Percentiles rank a stretch among this genome's conserved stretches.
phyloP scores from a whole-genome alignment of 83 land plant genomes.

The Thuja plicata region DNA sequence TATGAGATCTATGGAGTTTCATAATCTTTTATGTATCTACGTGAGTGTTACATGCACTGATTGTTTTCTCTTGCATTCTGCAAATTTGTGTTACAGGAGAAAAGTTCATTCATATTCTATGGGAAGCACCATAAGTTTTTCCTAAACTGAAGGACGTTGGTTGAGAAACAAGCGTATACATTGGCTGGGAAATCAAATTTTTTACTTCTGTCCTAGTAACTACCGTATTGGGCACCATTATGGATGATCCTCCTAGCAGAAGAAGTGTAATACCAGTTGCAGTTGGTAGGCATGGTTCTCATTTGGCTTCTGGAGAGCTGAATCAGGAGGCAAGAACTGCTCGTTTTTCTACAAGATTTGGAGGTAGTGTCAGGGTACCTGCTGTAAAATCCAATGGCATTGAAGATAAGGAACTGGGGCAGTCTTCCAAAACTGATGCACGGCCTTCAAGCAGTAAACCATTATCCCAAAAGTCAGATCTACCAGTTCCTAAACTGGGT shows the following conservation, averaged over 20 bases:
- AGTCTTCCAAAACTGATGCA: conserved; percentile 3
- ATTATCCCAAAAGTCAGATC: not conserved
- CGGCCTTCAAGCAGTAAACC: conserved; percentile 4
- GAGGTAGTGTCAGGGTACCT: not conserved
- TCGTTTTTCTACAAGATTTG: not conserved
- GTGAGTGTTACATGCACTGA: not conserved
- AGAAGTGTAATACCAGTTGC: not conserved
- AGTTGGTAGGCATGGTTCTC: not conserved
- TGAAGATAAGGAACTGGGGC: conserved; percentile 7
- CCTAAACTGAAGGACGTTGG: not conserved
- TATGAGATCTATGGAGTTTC: not conserved
- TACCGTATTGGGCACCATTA: not conserved
- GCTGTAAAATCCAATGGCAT: not conserved
- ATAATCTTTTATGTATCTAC: not conserved
- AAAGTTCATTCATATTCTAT: not conserved
- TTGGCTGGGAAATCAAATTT: not conserved
- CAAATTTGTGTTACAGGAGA: not conserved
- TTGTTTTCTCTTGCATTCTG: not conserved
- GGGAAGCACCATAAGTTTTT: not conserved
- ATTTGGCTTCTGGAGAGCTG: not conserved
- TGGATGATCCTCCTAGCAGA: conserved; percentile 8
- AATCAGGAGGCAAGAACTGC: not conserved
- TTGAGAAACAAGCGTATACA: not conserved
- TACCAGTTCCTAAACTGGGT: conserved; percentile 3
- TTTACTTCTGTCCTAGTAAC: not conserved